phyloP scores from a whole-genome alignment of 2,329 filamentous ascomycete species.

The Diaporthe sp. region DNA sequence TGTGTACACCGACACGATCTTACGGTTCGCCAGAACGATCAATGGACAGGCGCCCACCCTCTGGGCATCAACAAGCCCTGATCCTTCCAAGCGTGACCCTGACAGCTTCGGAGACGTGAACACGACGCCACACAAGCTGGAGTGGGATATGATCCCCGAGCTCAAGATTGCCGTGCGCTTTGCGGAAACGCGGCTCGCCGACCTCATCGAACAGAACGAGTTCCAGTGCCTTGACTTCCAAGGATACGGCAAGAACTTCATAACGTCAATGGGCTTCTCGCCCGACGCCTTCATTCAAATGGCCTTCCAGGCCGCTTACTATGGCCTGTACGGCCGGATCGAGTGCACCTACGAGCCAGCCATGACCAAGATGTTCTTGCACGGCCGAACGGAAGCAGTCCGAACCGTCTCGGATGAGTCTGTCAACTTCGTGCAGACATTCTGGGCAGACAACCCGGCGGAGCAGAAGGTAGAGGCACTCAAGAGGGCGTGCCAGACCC shows the following conservation, averaged over 20 bases:
- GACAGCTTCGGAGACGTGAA: constrained; percentile 93
- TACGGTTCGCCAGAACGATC: constrained; percentile 94
- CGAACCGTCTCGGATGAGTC: constrained; percentile 87
- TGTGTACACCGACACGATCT: constrained; percentile 96
- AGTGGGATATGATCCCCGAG: constrained; percentile 97
- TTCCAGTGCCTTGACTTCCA: constrained; percentile 92
- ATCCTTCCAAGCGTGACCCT: constrained; percentile 92
- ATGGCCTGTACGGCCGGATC: constrained; percentile 92
- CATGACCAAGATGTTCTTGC: constrained; percentile 96
- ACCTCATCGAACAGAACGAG: constrained; percentile 96
- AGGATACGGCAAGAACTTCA: constrained; percentile 96
- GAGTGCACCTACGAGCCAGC: constrained; percentile 98
- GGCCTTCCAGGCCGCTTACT: constrained; percentile 99
- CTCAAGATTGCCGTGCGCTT: constrained; percentile 92
- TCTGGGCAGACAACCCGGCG: constrained; percentile 92
- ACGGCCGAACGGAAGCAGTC: constrained; percentile 95
- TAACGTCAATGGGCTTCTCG: constrained; percentile 96
- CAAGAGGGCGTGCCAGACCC: constrained; percentile 85
- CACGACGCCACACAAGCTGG: constrained; percentile 94
- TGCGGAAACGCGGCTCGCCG: constrained; percentile 92
- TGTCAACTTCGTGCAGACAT: constrained; percentile 90
- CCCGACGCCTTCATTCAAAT: constrained; percentile 98
- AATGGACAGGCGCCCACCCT: constrained; percentile 93
- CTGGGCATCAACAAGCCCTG: constrained; percentile 91
- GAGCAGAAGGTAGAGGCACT: constrained; percentile 89